phyloP scores from a whole-genome alignment of 2,329 filamentous ascomycete genomes.

The Botrytis squamosa region DNA sequence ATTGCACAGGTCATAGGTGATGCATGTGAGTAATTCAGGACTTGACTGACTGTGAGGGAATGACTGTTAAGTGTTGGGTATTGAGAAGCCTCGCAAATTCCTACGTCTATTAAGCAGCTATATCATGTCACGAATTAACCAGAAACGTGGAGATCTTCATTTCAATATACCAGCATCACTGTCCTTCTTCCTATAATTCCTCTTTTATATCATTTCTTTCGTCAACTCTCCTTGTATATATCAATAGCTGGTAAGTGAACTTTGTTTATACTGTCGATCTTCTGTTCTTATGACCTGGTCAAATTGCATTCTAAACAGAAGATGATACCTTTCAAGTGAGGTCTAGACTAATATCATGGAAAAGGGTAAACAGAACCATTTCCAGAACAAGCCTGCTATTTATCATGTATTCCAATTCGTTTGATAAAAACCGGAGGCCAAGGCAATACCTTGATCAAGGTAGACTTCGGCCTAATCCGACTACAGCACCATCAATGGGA shows the following conservation, averaged over 20 bases:
- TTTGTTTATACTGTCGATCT: neutral
- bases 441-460: neutral
- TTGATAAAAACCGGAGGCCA: neutral
- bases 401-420: slow-evolving; percentile 9
- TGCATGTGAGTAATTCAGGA: neutral
- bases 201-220: neutral
- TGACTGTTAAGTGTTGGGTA: neutral
- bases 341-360: slow-evolving; percentile 17
- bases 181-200: no score
- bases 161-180: neutral
- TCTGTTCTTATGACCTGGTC: neutral
- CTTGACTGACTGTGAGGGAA: neutral
- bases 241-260: slow-evolving; percentile 1
- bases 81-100: slow-evolving; percentile 6
- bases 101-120: neutral
- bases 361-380: slow-evolving; percentile 17
- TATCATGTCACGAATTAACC: neutral
- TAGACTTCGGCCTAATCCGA: neutral
- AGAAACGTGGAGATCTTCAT: neutral
- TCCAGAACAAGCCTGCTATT: slow-evolving; percentile 1
- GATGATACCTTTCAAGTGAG: slow-evolving; percentile 8
- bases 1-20: neutral
- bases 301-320: neutral
- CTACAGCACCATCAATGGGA: neutral
- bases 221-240: neutral